phyloP scores from a whole-genome alignment of 495 filamentous ascomycete genomes.

The Hypomontagnella submonticulosa region DNA sequence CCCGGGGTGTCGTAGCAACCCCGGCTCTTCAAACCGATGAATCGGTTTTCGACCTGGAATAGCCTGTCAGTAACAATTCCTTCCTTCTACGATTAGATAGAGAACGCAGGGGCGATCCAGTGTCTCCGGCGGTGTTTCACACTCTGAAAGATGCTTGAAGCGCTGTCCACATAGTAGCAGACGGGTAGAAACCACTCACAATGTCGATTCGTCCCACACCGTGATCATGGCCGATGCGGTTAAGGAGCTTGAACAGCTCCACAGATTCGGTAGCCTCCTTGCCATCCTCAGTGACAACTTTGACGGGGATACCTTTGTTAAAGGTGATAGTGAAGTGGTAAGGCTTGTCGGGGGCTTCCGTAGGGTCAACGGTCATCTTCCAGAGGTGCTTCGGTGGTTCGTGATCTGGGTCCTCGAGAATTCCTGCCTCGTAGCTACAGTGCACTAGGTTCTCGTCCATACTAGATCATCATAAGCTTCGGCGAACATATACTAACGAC shows the following conservation, averaged over 20 bases:
- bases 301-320: constrained; percentile 85
- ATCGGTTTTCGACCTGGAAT: constrained; percentile 72
- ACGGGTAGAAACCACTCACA: constrained; percentile 63
- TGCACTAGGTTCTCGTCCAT: constrained; percentile 94
- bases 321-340: constrained; percentile 82
- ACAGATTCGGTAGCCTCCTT: constrained; percentile 79
- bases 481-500: background rate
- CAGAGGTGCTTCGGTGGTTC: constrained; percentile 73
- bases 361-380: constrained; percentile 81
- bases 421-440: constrained; percentile 90
- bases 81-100: no score
- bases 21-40: constrained; percentile 80
- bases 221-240: constrained; percentile 78
- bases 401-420: constrained; percentile 39
- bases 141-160: no score
- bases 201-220: constrained; percentile 93
- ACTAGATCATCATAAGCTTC: constrained; percentile 20
- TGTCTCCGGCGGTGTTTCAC: no score
- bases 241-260: constrained; percentile 81
- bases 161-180: no score
- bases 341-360: constrained; percentile 78
- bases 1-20: constrained; percentile 89
- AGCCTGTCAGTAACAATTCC: background rate
- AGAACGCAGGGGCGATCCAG: no score
- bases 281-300: constrained; percentile 60